Percentiles rank a stretch among this genome's conserved stretches.
Evolutionary conservation across 345 rosid species (phyloP).

Genomic region (Nasturtium officinale): DNA sequence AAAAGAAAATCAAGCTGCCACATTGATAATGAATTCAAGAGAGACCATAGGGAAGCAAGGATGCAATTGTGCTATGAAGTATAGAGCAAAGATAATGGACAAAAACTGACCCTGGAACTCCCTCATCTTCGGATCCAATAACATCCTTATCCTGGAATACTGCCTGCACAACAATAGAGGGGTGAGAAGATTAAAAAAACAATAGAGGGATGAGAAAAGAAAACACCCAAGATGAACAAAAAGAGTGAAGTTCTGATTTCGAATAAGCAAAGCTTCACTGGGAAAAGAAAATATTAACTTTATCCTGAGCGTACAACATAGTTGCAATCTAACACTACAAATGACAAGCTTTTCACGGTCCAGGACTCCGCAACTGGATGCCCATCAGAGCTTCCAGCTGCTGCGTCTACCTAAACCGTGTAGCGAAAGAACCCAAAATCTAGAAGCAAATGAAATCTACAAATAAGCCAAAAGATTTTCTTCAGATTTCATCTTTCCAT

Average conservation of each 20-base stretch:
- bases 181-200: conserved; percentile 13
- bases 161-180: conserved; percentile 57
- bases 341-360: conserved; percentile 13
- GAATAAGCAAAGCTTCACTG: conserved; percentile 24
- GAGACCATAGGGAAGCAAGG: conserved; percentile 1
- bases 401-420: conserved; percentile 10
- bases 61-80: not conserved
- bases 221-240: not conserved
- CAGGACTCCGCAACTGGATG: conserved; percentile 22
- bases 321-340: conserved; percentile 11
- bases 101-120: conserved; percentile 52
- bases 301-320: conserved; percentile 12
- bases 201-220: conserved; percentile 27
- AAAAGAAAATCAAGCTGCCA: conserved; percentile 2
- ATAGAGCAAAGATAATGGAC: conserved; percentile 1
- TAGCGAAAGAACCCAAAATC: conserved; percentile 18
- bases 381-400: conserved; percentile 28
- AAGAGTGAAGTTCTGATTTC: not conserved
- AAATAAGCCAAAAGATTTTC: conserved; percentile 1
- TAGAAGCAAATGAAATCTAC: conserved; percentile 15
- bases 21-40: not conserved
- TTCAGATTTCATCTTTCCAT: conserved; percentile 4
- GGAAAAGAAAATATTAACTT: conserved; percentile 2
- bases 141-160: conserved; percentile 62
- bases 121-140: conserved; percentile 49